Evolutionary conservation across 1,139 yeast genomes (phyloP), one percentile per base, ranked within the genome.

Genomic region (Nakaseomyces uthaithaninus): DNA sequence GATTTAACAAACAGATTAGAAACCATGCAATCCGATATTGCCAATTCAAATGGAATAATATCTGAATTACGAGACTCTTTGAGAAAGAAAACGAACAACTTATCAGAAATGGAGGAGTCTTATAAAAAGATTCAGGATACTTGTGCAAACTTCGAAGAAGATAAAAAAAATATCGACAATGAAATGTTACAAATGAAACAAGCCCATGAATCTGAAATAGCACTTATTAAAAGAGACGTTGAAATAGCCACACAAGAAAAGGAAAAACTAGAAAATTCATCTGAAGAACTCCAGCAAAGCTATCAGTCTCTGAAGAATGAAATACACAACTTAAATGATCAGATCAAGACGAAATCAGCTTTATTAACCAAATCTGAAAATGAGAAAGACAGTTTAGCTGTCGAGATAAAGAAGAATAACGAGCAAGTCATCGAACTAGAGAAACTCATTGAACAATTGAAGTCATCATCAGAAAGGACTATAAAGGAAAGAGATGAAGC

Each of bases 191-290:
- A 38, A 0, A 38, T 39, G n/a, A 46, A 46, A 33, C 28, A 33
- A 12, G 40, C 43, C 28, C 23, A 27, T 12, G 4, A 18, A 1
- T 41, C 39, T 8, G 27, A 42, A 16, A 22, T 47, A 1, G 23
- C 40, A 3, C 33, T 42, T 0, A 36, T 57, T 8, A 47, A 52
- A 19, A 34, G 15, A 12, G 35, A 30, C 11, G 26, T 31, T 31
- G 35, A 31, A 19, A 11, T 6, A 4, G 12, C 12, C 4, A 7
- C 14, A 4, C 22, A 16, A 28, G 33, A 28, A 28, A 28, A 28
- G 22, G 12, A 16, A 5, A 8, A 20, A 5, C n/a, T 28, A 4
- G 33, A 28, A 8, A 8, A 11, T 17, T 5, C 8, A 6, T 28
- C 10, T 10, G 18, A 16, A 22, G 22, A 28, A 4, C n/a, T 28